A percentile compares a stretch with the other conserved stretches of the same genome.
Evolutionary conservation across 2,329 filamentous ascomycete species (phyloP).

Genomic region (Davidsoniella australis): DNA sequence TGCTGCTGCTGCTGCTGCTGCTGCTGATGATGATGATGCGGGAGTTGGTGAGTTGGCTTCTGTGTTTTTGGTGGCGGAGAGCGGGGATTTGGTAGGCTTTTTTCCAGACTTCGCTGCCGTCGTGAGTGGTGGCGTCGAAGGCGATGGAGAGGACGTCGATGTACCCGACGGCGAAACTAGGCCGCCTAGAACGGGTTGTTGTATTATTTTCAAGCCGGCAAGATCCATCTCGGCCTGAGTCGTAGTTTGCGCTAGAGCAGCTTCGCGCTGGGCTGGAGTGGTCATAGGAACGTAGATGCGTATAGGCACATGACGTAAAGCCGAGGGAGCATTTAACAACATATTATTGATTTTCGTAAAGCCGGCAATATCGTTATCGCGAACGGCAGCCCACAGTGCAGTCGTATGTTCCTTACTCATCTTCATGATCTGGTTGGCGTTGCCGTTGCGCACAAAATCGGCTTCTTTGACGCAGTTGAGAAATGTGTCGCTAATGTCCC

Average conservation of each 20-base stretch:
- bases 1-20: no score
- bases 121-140: background rate
- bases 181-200: no score
- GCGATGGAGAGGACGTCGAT: background rate
- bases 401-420: constrained; percentile 72
- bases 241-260: constrained; percentile 14
- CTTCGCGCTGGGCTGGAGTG: constrained; percentile 27
- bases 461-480: constrained; percentile 54
- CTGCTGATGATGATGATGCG: constrained; percentile 2
- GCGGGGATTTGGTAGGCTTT: background rate
- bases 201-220: background rate
- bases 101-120: no score
- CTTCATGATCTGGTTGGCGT: constrained; percentile 77
- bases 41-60: no score
- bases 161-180: no score
- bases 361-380: constrained; percentile 55
- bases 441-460: constrained; percentile 76
- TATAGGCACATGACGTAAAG: constrained; percentile 69
- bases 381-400: constrained; percentile 64
- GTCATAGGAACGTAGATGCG: constrained; percentile 67
- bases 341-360: constrained; percentile 62
- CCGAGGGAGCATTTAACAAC: constrained; percentile 57
- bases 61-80: background rate
- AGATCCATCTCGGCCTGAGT: background rate
- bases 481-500: constrained; percentile 46